Conservation (phyloP, 2,329 filamentous ascomycete genomes). For the Paracorniculantispora psalliotae region DNA sequence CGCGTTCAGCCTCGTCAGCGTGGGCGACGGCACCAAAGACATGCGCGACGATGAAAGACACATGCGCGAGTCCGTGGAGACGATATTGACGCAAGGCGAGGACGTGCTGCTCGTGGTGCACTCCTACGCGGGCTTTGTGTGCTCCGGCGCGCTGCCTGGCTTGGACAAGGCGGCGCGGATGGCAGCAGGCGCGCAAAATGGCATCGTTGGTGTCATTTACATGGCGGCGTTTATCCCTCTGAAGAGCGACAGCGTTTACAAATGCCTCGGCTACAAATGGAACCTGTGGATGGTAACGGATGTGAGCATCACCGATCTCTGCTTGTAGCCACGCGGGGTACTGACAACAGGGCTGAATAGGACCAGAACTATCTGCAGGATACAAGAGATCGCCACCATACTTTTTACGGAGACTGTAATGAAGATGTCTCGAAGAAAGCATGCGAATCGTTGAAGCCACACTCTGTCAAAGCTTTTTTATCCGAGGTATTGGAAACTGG, state of each 20-base stretch:
- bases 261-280: not conserved
- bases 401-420: not conserved
- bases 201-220: not conserved
- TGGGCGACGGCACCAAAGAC: not conserved
- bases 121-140: not conserved
- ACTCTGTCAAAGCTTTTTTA: not conserved
- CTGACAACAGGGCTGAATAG: not conserved
- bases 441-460: not conserved
- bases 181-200: not conserved
- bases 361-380: not conserved
- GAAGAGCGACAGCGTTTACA: not conserved
- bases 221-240: not conserved
- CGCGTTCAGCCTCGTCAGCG: not conserved
- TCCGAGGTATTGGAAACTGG: not conserved
- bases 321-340: not conserved
- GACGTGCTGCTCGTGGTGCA: conserved; percentile 1
- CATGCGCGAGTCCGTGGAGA: not conserved
- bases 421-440: not conserved
- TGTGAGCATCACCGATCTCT: not conserved
- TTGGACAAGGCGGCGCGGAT: not conserved
- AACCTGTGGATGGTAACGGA: not conserved
- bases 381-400: not conserved
- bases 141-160: not conserved
- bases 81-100: not conserved
- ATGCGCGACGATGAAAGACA: not conserved